Evolutionary conservation across 192 early-diverging fungal species (phyloP).

Genomic region (Podochytrium sp.): DNA sequence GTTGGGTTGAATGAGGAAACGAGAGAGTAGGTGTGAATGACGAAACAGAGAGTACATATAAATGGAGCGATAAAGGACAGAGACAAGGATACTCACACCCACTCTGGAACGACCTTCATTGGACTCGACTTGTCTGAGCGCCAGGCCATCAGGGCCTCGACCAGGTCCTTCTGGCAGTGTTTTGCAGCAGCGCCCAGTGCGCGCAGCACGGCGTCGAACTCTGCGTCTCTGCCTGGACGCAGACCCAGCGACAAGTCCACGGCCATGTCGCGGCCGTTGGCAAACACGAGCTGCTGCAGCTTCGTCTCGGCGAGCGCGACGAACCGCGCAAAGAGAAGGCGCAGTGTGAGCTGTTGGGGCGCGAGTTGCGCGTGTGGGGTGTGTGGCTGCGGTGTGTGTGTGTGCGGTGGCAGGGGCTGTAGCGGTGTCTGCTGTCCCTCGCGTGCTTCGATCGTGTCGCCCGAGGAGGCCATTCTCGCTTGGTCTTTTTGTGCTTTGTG

Average conservation of each 20-base stretch:
- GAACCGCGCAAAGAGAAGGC: constrained; percentile 34
- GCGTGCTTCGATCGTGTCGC: too few species aligned
- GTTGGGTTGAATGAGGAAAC: too few species aligned
- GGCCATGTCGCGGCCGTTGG: constrained; percentile 26
- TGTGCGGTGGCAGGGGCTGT: too few species aligned
- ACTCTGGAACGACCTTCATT: background rate
- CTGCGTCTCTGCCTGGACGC: constrained; percentile 56
- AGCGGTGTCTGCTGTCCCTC: too few species aligned
- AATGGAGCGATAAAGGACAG: too few species aligned
- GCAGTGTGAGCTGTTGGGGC: constrained; percentile 24
- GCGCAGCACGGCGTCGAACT: constrained; percentile 80
- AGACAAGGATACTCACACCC: background rate
- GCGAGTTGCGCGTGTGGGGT: background rate
- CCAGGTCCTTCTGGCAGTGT: constrained; percentile 82
- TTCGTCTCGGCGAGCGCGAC: constrained; percentile 36
- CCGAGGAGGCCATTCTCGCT: too few species aligned
- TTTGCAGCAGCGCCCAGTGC: constrained; percentile 81
- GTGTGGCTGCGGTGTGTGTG: too few species aligned
- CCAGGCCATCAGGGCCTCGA: constrained; percentile 63
- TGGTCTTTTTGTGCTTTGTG: too few species aligned
- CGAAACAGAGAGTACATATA: too few species aligned
- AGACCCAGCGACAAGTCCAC: constrained; percentile 40
- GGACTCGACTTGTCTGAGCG: constrained; percentile 45
- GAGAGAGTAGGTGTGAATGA: too few species aligned
- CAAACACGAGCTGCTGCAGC: constrained; percentile 26